phyloP scores from a whole-genome alignment of 1,139 yeast species.

The Trichomonascaceae sp. region DNA sequence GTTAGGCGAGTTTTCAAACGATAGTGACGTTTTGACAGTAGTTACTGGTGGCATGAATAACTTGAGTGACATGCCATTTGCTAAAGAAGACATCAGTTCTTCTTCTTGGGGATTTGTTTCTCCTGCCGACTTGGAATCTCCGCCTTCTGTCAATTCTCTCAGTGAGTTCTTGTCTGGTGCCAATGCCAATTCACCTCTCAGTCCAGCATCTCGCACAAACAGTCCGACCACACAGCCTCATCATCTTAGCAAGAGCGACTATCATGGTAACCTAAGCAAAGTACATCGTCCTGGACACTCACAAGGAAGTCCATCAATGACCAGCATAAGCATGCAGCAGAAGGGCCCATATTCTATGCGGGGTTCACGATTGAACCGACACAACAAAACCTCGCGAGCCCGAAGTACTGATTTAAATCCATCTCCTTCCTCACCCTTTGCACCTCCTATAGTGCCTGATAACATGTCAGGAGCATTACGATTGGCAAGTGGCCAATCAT shows the following conservation, averaged over 20 bases:
- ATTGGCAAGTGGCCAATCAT: background rate
- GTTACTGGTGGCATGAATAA: background rate
- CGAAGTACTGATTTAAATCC: background rate
- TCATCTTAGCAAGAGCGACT: conserved; percentile 4
- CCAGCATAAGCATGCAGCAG: background rate
- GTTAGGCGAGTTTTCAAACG: background rate
- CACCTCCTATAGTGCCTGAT: background rate
- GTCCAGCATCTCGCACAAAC: background rate
- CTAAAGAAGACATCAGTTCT: conserved; percentile 1
- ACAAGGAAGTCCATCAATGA: background rate
- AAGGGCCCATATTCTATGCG: background rate
- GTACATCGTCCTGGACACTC: conserved; percentile 17
- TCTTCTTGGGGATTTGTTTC: conserved; percentile 17
- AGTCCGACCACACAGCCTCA: conserved; percentile 6
- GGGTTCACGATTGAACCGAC: background rate
- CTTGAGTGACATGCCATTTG: background rate
- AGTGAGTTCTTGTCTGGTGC: background rate
- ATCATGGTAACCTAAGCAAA: conserved; percentile 7
- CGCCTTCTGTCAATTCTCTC: conserved; percentile 6
- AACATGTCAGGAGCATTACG: background rate
- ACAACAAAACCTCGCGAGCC: background rate
- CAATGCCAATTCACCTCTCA: background rate
- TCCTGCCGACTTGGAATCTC: conserved; percentile 13
- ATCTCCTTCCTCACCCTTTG: background rate
- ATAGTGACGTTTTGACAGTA: background rate